phyloP scores from a whole-genome alignment of 345 rosid genomes.

The Hypericum perforatum region DNA sequence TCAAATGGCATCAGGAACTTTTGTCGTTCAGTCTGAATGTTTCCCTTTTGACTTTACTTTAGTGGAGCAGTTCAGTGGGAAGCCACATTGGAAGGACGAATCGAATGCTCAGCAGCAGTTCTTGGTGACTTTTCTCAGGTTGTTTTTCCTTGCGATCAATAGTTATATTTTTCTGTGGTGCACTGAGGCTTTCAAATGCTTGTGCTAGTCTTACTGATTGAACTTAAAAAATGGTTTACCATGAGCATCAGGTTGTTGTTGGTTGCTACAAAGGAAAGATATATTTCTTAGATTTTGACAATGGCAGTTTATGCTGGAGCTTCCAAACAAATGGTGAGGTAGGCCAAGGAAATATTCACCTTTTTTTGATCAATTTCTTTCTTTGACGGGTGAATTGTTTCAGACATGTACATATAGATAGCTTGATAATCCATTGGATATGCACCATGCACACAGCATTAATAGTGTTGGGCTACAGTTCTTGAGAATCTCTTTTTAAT shows the following conservation, averaged over 20 bases:
- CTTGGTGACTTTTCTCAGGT: slow-evolving; percentile 77
- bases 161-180: slow-evolving; percentile 12
- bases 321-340: slow-evolving; percentile 88
- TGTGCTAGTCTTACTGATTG: not conserved
- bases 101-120: slow-evolving; percentile 79
- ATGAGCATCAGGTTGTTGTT: slow-evolving; percentile 51
- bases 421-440: no score
- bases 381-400: not conserved
- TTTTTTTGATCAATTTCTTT: not conserved
- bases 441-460: no score
- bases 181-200: slow-evolving; percentile 9
- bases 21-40: slow-evolving; percentile 12
- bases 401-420: not conserved
- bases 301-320: slow-evolving; percentile 64
- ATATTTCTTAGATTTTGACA: slow-evolving; percentile 65
- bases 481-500: no score
- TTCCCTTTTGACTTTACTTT: slow-evolving; percentile 12
- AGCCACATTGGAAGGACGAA: slow-evolving; percentile 59
- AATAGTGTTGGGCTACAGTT: no score
- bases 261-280: slow-evolving; percentile 86
- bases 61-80: slow-evolving; percentile 87
- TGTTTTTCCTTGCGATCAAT: slow-evolving; percentile 14
- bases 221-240: no score
- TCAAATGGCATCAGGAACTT: not conserved
- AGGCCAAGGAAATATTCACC: slow-evolving; percentile 10